phyloP scores from a whole-genome alignment of 768 basidiomycete genomes.

The Termitomyces sp. region DNA sequence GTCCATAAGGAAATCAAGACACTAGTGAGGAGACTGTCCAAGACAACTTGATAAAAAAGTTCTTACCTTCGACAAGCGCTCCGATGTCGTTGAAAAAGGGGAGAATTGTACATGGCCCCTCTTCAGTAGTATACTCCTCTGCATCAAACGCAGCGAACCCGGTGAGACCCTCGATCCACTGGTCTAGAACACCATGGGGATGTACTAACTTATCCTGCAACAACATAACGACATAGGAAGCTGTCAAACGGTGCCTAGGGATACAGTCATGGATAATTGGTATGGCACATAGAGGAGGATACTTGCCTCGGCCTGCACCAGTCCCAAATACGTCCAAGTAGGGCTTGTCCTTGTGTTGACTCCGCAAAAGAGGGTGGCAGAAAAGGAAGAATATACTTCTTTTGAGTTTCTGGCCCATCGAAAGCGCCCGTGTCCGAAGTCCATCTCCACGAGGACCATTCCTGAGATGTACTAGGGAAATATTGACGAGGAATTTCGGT shows the following conservation, averaged over 20 bases:
- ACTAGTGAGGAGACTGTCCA: too few relatives aligned
- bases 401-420: neutral
- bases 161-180: neutral
- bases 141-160: neutral
- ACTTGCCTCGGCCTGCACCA: neutral
- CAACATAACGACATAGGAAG: neutral
- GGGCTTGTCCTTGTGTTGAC: neutral
- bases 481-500: neutral
- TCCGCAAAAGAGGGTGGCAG: neutral
- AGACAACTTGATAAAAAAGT: neutral
- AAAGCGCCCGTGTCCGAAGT: neutral
- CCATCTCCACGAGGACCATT: neutral
- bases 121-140: neutral
- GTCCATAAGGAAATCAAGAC: neutral
- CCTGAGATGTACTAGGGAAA: neutral
- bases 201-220: neutral
- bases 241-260: neutral
- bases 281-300: neutral
- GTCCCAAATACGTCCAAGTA: neutral
- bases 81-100: neutral
- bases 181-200: neutral
- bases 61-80: neutral
- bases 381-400: neutral
- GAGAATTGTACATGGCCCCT: neutral
- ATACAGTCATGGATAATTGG: neutral